Conservation (phyloP, 2,329 filamentous ascomycete species). For the Bipolaris gigantea region DNA sequence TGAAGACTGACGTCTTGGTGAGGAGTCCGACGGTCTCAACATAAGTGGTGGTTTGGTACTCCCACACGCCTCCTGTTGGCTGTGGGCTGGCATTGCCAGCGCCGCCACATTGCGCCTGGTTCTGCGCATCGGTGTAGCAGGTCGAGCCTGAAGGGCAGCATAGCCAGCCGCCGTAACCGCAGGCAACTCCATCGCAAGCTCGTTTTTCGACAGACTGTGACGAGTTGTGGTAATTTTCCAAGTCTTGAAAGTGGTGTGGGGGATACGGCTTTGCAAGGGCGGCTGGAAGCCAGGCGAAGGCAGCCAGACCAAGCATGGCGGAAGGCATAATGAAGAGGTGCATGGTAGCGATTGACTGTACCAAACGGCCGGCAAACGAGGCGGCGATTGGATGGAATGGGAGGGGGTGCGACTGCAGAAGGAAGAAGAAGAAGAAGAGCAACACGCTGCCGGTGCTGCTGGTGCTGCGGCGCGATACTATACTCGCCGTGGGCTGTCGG, state of each 20-base stretch:
- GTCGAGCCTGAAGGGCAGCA: slow-evolving; percentile 39
- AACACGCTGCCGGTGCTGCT: not conserved
- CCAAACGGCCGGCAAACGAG: slow-evolving; percentile 8
- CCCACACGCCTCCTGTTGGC: slow-evolving; percentile 52
- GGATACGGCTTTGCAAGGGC: slow-evolving; percentile 50
- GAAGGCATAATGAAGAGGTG: slow-evolving; percentile 62
- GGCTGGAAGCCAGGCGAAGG: slow-evolving; percentile 53
- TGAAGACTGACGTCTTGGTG: slow-evolving; percentile 59
- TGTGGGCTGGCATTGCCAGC: slow-evolving; percentile 17
- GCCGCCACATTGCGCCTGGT: slow-evolving; percentile 43
- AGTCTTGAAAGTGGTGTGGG: slow-evolving; percentile 33
- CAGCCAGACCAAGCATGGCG: slow-evolving; percentile 60
- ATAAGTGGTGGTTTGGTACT: slow-evolving; percentile 61
- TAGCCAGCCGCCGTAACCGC: slow-evolving; percentile 41
- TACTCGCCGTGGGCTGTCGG: slow-evolving; percentile 5
- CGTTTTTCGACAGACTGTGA: slow-evolving; percentile 30
- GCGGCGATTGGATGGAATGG: slow-evolving; percentile 12
- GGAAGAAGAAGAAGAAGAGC: slow-evolving; percentile 4
- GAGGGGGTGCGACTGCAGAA: slow-evolving; percentile 8
- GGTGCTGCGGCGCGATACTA: not conserved
- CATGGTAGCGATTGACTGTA: slow-evolving; percentile 24
- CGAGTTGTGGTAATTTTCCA: slow-evolving; percentile 34
- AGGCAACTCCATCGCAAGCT: slow-evolving; percentile 22
- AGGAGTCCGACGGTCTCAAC: slow-evolving; percentile 56
- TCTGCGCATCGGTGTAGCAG: slow-evolving; percentile 40